phyloP scores from a whole-genome alignment of 2,329 filamentous ascomycete genomes.

The Leptosphaerulina australis region DNA sequence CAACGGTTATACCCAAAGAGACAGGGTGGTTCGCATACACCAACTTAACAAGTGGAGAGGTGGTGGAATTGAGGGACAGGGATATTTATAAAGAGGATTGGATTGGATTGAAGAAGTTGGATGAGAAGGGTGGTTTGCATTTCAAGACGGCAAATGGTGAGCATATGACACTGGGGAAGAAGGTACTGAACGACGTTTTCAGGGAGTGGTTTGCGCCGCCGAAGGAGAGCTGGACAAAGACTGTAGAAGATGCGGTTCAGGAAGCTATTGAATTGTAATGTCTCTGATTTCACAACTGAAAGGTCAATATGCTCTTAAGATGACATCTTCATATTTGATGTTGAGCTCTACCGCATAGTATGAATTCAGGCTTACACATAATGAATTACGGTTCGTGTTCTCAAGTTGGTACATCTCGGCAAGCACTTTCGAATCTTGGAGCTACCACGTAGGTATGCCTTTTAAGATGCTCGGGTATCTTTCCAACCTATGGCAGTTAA shows the following conservation, averaged over 20 bases:
- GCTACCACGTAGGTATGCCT: no score
- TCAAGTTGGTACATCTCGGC: no score
- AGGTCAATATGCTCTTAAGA: no score
- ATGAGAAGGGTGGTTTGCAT: constrained; percentile 76
- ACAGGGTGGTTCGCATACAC: constrained; percentile 84
- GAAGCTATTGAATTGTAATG: constrained; percentile 38
- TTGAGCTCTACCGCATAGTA: no score
- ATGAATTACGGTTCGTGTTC: no score
- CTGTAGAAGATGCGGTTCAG: constrained; percentile 16
- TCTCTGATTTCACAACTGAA: no score
- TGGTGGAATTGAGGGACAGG: constrained; percentile 71
- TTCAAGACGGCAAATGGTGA: constrained; percentile 75
- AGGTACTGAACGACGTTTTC: constrained; percentile 70
- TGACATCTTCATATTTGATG: no score
- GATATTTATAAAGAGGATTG: constrained; percentile 87
- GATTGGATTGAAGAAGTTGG: constrained; percentile 81
- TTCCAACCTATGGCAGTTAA: no score
- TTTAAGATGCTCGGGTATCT: no score
- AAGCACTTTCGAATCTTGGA: no score
- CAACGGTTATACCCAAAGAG: constrained; percentile 86
- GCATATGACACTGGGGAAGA: constrained; percentile 80
- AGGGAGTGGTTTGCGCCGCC: constrained; percentile 65
- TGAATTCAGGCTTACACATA: no score
- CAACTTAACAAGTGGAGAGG: constrained; percentile 67
- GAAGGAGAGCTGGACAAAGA: constrained; percentile 20